These are phyloP conservation scores for Penicillium verhagenii DNA, from an alignment of 495 filamentous ascomycete species.

Conservation along the genomic window DNA sequence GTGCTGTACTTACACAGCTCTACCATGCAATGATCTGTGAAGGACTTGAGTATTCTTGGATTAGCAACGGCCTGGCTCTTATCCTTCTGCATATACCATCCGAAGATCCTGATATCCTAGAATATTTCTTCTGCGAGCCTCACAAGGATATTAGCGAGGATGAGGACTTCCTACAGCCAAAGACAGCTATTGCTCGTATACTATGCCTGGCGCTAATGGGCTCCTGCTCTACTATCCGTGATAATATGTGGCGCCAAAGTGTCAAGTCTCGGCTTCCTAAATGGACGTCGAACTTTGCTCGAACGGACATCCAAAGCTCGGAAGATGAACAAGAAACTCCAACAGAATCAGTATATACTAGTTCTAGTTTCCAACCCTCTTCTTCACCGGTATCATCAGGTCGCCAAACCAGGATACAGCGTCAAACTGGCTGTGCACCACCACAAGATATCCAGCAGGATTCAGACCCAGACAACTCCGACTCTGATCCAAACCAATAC, in stretches of 20 bases:
- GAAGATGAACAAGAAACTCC: no score
- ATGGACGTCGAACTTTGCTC: constrained; percentile 27
- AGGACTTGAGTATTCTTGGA: constrained; percentile 27
- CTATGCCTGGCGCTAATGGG: constrained; percentile 32
- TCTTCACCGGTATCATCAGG: no score
- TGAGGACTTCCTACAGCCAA: constrained; percentile 1
- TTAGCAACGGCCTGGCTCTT: constrained; percentile 30
- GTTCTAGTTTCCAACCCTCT: no score
- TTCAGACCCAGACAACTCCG: constrained; percentile 14
- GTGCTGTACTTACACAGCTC: constrained; percentile 23
- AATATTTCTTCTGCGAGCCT: constrained; percentile 38
- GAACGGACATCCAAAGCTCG: no score
- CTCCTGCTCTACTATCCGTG: constrained; percentile 20
- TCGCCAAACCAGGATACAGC: no score
- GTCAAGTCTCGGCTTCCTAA: constrained; percentile 12
- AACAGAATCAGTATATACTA: no score
- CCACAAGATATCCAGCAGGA: constrained; percentile 1
- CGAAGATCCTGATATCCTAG: constrained; percentile 34
- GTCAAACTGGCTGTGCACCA: constrained; percentile 17
- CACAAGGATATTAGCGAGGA: constrained; percentile 21
- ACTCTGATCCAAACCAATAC: constrained; percentile 23
- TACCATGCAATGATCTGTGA: constrained; percentile 34
- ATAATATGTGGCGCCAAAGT: constrained; percentile 35
- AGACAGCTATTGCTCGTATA: constrained; percentile 19
- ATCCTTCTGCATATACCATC: constrained; percentile 33